Evolutionary conservation across 805 yeast genomes (phyloP).

Genomic region (Saturnispora hagleri): DNA sequence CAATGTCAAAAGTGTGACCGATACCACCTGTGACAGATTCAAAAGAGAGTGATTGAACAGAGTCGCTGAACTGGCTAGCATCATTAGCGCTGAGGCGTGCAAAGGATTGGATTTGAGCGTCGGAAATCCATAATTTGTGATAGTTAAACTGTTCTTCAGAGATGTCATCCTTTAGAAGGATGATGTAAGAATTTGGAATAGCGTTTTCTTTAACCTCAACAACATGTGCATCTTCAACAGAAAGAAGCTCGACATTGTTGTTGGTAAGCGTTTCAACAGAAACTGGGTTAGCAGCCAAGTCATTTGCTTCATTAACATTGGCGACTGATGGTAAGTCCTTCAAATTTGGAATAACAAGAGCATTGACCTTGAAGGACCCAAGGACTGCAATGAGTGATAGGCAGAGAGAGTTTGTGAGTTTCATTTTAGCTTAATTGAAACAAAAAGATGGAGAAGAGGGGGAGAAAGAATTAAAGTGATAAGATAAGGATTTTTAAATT

Average conservation of each 20-base stretch:
- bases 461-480: neutral
- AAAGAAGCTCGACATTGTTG: conserved; percentile 9
- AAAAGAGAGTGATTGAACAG: conserved; percentile 17
- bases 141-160: conserved; percentile 43
- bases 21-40: conserved; percentile 38
- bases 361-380: conserved; percentile 12
- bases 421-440: conserved; percentile 9
- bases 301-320: neutral
- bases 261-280: conserved; percentile 7
- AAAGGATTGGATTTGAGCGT: conserved; percentile 37
- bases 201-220: conserved; percentile 38
- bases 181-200: conserved; percentile 71
- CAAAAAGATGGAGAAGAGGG: neutral
- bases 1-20: conserved; percentile 44
- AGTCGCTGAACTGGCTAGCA: conserved; percentile 25
- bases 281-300: conserved; percentile 30
- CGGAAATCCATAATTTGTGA: conserved; percentile 61
- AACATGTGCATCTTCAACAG: conserved; percentile 32
- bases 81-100: conserved; percentile 18
- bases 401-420: conserved; percentile 12
- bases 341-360: conserved; percentile 16
- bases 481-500: neutral
- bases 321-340: conserved; percentile 12
- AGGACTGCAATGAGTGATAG: conserved; percentile 13
- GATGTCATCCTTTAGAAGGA: conserved; percentile 68